These are phyloP conservation scores for Aspergillus texensis DNA, from an alignment of 2,329 filamentous ascomycete species.

Conservation along the genomic window DNA sequence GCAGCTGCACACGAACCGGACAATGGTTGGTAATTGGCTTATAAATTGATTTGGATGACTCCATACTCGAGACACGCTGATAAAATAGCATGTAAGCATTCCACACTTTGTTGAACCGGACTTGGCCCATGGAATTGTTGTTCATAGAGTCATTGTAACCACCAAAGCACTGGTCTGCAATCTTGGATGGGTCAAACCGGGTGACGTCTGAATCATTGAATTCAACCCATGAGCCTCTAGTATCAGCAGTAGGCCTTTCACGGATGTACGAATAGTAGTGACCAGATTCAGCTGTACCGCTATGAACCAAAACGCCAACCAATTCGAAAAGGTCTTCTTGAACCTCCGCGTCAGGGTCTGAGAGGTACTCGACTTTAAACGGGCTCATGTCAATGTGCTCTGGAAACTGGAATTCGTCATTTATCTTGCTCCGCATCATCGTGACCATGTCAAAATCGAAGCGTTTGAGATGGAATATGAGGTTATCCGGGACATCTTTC, in stretches of 20 bases:
- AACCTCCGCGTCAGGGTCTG: slow-evolving; percentile 58
- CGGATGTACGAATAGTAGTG: slow-evolving; percentile 98
- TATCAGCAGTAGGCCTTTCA: slow-evolving; percentile 64
- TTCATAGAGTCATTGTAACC: slow-evolving; percentile 61
- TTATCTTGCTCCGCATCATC: slow-evolving; percentile 86
- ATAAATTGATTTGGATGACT: slow-evolving; percentile 55
- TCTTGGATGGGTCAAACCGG: slow-evolving; percentile 71
- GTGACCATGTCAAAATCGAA: slow-evolving; percentile 60
- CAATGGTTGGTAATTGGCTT: slow-evolving; percentile 50
- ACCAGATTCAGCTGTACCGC: slow-evolving; percentile 87
- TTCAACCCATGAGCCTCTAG: slow-evolving; percentile 71
- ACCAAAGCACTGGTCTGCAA: slow-evolving; percentile 81
- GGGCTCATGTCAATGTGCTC: slow-evolving; percentile 79
- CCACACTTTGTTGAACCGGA: slow-evolving; percentile 66
- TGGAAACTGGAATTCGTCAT: slow-evolving; percentile 91
- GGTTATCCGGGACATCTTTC: slow-evolving; percentile 87
- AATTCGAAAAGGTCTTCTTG: slow-evolving; percentile 83
- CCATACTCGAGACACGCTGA: slow-evolving; percentile 72
- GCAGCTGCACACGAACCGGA: slow-evolving; percentile 52
- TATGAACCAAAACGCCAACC: slow-evolving; percentile 92
- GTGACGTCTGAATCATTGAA: slow-evolving; percentile 90
- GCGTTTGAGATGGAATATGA: slow-evolving; percentile 89
- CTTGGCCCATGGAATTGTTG: slow-evolving; percentile 48
- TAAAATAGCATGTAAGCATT: slow-evolving; percentile 99
- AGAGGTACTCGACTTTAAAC: slow-evolving; percentile 85